Evolutionary conservation across 192 early-diverging fungal species (phyloP), one percentile per base, ranked within the genome.

Genomic region (Umbelopsis ramanniana): DNA sequence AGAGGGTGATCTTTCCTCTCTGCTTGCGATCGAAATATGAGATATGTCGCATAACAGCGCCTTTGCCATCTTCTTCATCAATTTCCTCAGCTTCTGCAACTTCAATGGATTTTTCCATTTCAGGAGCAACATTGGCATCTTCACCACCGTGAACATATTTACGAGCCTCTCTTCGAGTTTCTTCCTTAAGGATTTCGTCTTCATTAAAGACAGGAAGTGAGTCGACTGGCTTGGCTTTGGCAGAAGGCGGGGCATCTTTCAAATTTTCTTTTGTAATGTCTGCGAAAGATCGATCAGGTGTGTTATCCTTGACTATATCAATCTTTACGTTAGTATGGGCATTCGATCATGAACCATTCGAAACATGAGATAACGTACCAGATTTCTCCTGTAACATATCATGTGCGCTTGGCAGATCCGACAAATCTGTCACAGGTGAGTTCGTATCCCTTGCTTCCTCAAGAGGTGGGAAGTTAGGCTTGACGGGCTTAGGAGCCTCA

Each of bases 131-230:
- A 23, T 72, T 67, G 6, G 67, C 52, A 53, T 52, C 69, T 37
- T 69, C 33, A 10, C 67, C 46, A 21, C 55, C 67, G 33, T 75
- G 70, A 4, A 46, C 10, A 35, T 33, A 38, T 50, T 75, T 79
- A 38, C 74, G 37, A 21, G 67, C 55, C 66, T 79, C 78, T 11
- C 70, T 53, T 26, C 68, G 67, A 11, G 29, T 19, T 22, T 46
- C 72, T 23, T 47, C 71, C 26, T n/a, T 70, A 21, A 75, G 37
- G 0, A 75, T n/a, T 6, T 52, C 53, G 12, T 75, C 54, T 46
- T 80, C 74, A 53, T 71, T 69, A 50, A 74, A 80, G 19, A 71
- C 45, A 45, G 79, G 79, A 4, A 54, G 53, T 15, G n/a, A 4
- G 26, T 73, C 55, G 23, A 80, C 57, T 46, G 68, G 71, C 5